Evolutionary conservation across 1,284 basidiomycete species (phyloP).

Genomic region (Cutaneotrichosporon sp.): DNA sequence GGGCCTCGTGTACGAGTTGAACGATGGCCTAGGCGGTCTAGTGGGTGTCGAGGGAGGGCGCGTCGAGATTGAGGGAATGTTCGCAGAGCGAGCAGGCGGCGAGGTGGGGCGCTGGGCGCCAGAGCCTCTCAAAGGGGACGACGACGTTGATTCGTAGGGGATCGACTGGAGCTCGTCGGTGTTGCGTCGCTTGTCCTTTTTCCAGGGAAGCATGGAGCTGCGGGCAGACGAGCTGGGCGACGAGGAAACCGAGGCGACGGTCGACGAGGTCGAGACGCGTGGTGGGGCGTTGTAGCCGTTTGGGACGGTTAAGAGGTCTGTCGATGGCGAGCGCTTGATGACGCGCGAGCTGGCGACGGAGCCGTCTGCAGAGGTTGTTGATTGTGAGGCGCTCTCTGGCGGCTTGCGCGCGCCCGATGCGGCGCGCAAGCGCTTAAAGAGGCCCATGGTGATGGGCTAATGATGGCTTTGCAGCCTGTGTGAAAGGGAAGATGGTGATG

Average conservation of each 20-base stretch:
- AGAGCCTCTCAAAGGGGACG: slow-evolving; percentile 1
- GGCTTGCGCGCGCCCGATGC: slow-evolving; percentile 16
- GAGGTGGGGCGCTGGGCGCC: neutral
- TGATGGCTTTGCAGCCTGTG: neutral
- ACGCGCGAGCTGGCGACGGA: neutral
- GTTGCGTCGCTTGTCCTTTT: slow-evolving; percentile 4
- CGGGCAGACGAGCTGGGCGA: neutral
- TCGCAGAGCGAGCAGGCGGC: neutral
- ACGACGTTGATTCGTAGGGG: slow-evolving; percentile 1
- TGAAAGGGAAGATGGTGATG: neutral
- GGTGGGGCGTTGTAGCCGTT: neutral
- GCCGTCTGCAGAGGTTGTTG: neutral
- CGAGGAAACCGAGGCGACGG: neutral
- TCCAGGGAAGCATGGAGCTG: slow-evolving; percentile 8
- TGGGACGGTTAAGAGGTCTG: slow-evolving; percentile 7
- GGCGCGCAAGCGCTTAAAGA: slow-evolving; percentile 23
- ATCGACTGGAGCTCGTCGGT: slow-evolving; percentile 5
- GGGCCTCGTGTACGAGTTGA: neutral
- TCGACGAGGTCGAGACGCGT: neutral
- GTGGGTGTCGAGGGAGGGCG: neutral
- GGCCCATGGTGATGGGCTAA: slow-evolving; percentile 18
- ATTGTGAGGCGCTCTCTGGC: neutral
- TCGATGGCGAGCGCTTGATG: slow-evolving; percentile 6
- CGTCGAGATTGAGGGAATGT: neutral
- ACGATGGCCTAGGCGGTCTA: neutral